A percentile compares a stretch with the other conserved stretches of the same genome.
Evolutionary conservation across 768 basidiomycete species (phyloP).

Genomic region (Artomyces pyxidatus): DNA sequence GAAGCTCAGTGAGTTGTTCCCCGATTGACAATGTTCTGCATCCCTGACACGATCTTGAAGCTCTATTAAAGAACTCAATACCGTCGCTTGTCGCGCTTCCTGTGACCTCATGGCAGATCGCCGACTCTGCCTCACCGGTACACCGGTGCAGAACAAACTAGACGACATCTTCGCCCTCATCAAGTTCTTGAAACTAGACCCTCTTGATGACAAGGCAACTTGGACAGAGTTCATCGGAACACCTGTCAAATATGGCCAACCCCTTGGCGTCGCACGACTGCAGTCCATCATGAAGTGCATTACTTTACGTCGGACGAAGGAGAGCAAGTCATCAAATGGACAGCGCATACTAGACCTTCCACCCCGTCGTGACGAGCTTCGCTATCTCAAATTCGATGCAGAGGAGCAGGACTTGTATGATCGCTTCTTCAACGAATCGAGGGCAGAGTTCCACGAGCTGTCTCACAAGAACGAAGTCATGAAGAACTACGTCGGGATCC

Average conservation of each 20-base stretch:
- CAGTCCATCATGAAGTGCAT: constrained; percentile 97
- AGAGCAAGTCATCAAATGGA: constrained; percentile 74
- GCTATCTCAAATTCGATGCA: constrained; percentile 75
- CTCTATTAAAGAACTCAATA: constrained; percentile 93
- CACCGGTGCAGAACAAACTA: constrained; percentile 97
- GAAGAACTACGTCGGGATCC: constrained; percentile 97
- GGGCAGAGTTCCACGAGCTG: constrained; percentile 85
- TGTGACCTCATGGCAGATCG: constrained; percentile 94
- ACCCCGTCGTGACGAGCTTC: constrained; percentile 81
- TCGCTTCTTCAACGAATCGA: constrained; percentile 81
- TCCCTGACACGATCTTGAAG: constrained; percentile 31
- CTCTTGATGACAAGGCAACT: constrained; percentile 85
- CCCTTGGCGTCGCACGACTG: constrained; percentile 84
- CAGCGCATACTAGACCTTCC: constrained; percentile 82
- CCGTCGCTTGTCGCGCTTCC: constrained; percentile 89
- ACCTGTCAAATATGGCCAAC: constrained; percentile 87
- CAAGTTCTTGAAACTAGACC: constrained; percentile 88
- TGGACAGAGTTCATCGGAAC: constrained; percentile 93
- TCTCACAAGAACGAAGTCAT: constrained; percentile 86
- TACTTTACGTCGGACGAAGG: constrained; percentile 94
- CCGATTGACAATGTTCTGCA: neutral
- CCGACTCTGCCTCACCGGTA: constrained; percentile 91
- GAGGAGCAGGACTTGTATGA: constrained; percentile 84
- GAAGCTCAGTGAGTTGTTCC: constrained; percentile 80
- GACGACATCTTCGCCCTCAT: constrained; percentile 97